Conservation (phyloP, 2,329 filamentous ascomycete species). For the Lachnellula cervina region DNA sequence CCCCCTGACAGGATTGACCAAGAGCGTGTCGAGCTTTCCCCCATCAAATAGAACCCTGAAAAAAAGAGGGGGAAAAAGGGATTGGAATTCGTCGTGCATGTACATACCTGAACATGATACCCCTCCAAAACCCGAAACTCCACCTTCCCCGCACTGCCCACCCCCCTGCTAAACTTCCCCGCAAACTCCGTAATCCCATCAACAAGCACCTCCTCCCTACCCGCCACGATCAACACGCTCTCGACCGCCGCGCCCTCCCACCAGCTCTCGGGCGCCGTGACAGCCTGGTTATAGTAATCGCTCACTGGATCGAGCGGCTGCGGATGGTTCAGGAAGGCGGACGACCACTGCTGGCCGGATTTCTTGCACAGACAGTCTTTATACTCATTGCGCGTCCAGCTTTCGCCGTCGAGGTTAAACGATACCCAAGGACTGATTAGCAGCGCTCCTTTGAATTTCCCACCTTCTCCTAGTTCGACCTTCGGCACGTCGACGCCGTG, state of each 20-base stretch:
- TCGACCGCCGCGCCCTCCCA: constrained; percentile 45
- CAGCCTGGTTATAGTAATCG: constrained; percentile 51
- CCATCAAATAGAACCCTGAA: no score
- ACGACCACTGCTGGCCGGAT: constrained; percentile 41
- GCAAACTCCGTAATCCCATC: constrained; percentile 50
- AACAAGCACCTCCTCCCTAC: constrained; percentile 51
- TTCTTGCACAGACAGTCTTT: constrained; percentile 45
- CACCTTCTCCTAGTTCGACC: constrained; percentile 32
- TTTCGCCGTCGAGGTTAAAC: constrained; percentile 42
- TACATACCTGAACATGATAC: not conserved
- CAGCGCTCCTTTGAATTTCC: constrained; percentile 44
- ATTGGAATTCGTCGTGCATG: no score
- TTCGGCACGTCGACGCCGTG: constrained; percentile 51
- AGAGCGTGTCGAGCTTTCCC: not conserved
- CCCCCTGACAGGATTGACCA: no score
- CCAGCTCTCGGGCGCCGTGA: constrained; percentile 46
- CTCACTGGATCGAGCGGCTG: constrained; percentile 20
- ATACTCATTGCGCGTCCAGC: constrained; percentile 40
- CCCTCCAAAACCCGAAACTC: constrained; percentile 12
- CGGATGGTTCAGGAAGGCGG: constrained; percentile 40
- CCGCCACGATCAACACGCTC: constrained; percentile 48
- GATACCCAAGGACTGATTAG: constrained; percentile 55
- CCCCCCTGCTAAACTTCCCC: constrained; percentile 37
- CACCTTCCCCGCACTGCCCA: constrained; percentile 15
- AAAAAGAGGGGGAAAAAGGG: no score